phyloP scores from a whole-genome alignment of 2,329 filamentous ascomycete species.

The Calonectria montana region DNA sequence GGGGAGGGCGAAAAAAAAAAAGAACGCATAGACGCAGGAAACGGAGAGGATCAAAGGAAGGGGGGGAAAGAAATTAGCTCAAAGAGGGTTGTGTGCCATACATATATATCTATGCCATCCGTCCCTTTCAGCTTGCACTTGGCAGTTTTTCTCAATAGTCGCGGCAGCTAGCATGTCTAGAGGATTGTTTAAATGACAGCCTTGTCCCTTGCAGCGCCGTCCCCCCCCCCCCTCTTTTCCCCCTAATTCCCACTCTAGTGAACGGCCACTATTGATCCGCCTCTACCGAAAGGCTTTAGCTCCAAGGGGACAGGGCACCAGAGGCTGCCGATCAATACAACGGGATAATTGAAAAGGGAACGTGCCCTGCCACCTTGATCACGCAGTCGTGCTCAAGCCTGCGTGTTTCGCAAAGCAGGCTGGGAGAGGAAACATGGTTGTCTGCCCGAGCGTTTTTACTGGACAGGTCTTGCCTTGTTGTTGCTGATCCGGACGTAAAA shows the following conservation, averaged over 20 bases:
- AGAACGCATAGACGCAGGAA: background rate
- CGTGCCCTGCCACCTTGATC: too few species aligned
- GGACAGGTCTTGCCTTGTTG: too few species aligned
- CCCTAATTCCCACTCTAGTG: background rate
- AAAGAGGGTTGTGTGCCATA: background rate
- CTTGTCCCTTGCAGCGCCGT: background rate
- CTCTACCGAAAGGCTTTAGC: background rate
- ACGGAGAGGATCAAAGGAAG: background rate
- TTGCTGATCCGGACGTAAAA: too few species aligned
- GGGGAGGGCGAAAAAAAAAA: too few species aligned
- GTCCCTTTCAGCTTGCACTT: background rate
- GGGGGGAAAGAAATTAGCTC: background rate
- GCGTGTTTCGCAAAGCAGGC: too few species aligned
- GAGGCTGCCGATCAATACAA: background rate
- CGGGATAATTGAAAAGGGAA: background rate
- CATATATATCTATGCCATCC: background rate
- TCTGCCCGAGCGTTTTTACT: too few species aligned
- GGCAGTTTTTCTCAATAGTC: background rate
- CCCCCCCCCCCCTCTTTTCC: background rate
- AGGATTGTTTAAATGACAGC: background rate
- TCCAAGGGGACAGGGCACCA: background rate
- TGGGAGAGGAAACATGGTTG: too few species aligned
- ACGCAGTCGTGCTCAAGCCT: too few species aligned
- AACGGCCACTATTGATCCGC: conserved; percentile 1
- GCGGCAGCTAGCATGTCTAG: background rate